These are phyloP conservation scores for Phialemoniopsis sp. DNA, from an alignment of 2,329 filamentous ascomycete species.

Conservation along the genomic window DNA sequence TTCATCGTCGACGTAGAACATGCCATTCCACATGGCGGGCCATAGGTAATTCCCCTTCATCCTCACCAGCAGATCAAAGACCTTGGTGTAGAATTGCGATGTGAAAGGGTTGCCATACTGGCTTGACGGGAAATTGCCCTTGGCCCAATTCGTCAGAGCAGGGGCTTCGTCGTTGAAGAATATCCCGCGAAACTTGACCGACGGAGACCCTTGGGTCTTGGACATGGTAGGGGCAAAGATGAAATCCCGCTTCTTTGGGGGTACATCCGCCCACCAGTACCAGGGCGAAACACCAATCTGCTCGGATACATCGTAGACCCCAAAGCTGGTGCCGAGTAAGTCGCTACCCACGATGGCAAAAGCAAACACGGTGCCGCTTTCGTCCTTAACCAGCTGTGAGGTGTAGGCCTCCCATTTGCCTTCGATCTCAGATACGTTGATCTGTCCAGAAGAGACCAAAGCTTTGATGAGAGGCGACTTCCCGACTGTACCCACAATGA, in stretches of 20 bases:
- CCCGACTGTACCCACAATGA: slow-evolving; percentile 51
- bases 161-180: slow-evolving; percentile 60
- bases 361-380: slow-evolving; percentile 14
- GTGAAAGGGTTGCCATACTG: slow-evolving; percentile 23
- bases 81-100: slow-evolving; percentile 46
- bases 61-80: slow-evolving; percentile 53
- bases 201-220: slow-evolving; percentile 43
- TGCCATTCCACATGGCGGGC: slow-evolving; percentile 54
- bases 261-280: slow-evolving; percentile 55
- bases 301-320: slow-evolving; percentile 53
- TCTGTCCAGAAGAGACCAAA: slow-evolving; percentile 35
- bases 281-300: slow-evolving; percentile 58
- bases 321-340: slow-evolving; percentile 51
- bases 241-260: slow-evolving; percentile 34
- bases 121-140: slow-evolving; percentile 31
- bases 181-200: slow-evolving; percentile 54
- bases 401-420: slow-evolving; percentile 53
- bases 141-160: slow-evolving; percentile 45
- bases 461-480: slow-evolving; percentile 44
- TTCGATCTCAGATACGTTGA: slow-evolving; percentile 39
- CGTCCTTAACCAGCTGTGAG: slow-evolving; percentile 36
- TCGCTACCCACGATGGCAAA: slow-evolving; percentile 54
- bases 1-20: slow-evolving; percentile 53
- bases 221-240: slow-evolving; percentile 27
- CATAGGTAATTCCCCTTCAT: slow-evolving; percentile 54